phyloP scores from a whole-genome alignment of 2,329 filamentous ascomycete genomes.

The Diatrype stigma region DNA sequence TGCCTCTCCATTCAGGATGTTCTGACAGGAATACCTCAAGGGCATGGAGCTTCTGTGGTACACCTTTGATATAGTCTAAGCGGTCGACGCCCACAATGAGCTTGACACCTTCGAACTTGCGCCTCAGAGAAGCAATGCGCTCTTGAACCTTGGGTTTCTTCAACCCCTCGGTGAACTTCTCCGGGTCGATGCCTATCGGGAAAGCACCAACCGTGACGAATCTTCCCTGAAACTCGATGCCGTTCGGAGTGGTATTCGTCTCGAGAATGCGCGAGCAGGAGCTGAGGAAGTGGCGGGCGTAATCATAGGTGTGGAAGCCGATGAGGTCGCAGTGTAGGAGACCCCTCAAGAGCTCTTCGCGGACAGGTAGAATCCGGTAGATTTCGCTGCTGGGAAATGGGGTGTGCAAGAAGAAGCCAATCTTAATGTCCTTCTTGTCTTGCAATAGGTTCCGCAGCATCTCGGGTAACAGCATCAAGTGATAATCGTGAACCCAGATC shows the following conservation, averaged over 20 bases:
- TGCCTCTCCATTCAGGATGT: conserved; percentile 96
- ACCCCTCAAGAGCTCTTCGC: conserved; percentile 81
- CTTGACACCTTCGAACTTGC: conserved; percentile 94
- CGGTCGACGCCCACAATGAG: conserved; percentile 95
- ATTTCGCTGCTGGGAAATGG: conserved; percentile 97
- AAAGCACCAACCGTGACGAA: conserved; percentile 92
- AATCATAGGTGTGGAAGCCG: conserved; percentile 98
- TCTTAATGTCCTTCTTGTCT: conserved; percentile 81
- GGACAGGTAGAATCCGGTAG: conserved; percentile 89
- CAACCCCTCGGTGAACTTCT: conserved; percentile 89
- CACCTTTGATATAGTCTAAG: conserved; percentile 97
- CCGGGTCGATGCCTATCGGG: conserved; percentile 95
- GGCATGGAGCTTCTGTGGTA: conserved; percentile 94
- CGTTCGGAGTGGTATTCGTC: conserved; percentile 81
- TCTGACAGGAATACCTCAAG: conserved; percentile 95
- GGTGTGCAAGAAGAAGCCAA: conserved; percentile 97
- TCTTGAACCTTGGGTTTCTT: conserved; percentile 82
- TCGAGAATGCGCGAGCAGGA: conserved; percentile 91
- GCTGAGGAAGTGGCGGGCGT: conserved; percentile 95
- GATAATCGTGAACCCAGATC: conserved; percentile 98
- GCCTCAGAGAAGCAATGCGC: conserved; percentile 76
- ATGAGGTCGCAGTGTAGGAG: conserved; percentile 92
- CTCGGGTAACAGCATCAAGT: conserved; percentile 91
- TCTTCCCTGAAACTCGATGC: conserved; percentile 84
- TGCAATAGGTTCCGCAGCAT: conserved; percentile 92